Evolutionary conservation across 345 rosid species (phyloP).

Genomic region (Gossypium turneri): DNA sequence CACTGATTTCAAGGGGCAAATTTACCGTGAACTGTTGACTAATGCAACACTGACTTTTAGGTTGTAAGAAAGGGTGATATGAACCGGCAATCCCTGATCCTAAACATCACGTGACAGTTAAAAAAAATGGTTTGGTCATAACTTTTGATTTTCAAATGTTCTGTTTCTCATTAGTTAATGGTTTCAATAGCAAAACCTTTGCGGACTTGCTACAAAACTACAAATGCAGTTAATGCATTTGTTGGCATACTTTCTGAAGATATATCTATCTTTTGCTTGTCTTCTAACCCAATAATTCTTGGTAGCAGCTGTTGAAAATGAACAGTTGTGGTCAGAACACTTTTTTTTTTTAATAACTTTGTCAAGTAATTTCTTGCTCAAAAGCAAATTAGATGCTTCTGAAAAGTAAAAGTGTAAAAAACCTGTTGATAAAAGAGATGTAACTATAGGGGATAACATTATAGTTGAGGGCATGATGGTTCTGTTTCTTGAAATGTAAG

Average conservation of each 20-base stretch:
- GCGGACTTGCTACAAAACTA: neutral
- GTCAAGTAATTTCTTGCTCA: neutral
- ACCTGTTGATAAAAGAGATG: neutral
- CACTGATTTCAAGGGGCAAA: neutral
- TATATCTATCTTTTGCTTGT: neutral
- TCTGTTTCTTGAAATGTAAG: slow-evolving; percentile 1
- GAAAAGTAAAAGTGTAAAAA: neutral
- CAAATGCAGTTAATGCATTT: neutral
- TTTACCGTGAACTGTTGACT: neutral
- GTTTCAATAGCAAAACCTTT: neutral
- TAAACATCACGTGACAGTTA: neutral
- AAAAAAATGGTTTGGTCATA: neutral
- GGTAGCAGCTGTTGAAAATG: neutral
- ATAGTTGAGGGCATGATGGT: neutral
- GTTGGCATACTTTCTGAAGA: neutral
- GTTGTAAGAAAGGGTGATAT: neutral
- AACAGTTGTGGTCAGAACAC: neutral
- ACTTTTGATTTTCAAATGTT: neutral
- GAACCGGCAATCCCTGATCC: neutral
- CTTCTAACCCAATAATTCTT: neutral
- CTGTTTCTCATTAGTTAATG: neutral
- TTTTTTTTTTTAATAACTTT: neutral
- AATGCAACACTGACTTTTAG: neutral
- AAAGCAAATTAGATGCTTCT: neutral
- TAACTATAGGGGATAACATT: neutral